phyloP scores from a whole-genome alignment of 176 grass and related monocot genomes.

The Cenchrus purpureus region DNA sequence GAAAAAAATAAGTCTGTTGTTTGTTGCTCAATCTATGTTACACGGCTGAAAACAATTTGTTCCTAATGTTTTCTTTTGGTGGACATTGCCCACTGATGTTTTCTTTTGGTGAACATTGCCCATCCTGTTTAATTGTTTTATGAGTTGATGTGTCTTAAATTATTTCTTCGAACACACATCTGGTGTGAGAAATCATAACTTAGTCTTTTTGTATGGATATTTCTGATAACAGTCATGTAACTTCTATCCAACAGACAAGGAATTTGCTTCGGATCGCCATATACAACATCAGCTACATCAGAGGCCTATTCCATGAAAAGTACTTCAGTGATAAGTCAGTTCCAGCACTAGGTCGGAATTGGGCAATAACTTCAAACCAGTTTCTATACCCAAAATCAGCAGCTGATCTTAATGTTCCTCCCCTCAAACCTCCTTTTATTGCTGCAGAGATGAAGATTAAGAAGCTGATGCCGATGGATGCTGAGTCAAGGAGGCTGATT shows the following conservation, averaged over 20 bases:
- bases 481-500: slow-evolving; percentile 84
- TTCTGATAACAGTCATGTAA: slow-evolving; percentile 21
- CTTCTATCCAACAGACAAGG: slow-evolving; percentile 72
- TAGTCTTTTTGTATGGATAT: not conserved
- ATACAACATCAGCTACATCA: slow-evolving; percentile 99
- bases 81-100: not conserved
- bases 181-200: not conserved
- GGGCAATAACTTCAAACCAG: slow-evolving; percentile 6
- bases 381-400: slow-evolving; percentile 25
- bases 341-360: slow-evolving; percentile 79
- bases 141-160: slow-evolving; percentile 5
- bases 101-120: slow-evolving; percentile 3
- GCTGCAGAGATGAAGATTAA: slow-evolving; percentile 98
- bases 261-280: slow-evolving; percentile 98
- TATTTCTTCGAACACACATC: slow-evolving; percentile 5
- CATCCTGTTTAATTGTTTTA: slow-evolving; percentile 5
- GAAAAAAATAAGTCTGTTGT: not conserved
- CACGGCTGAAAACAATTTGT: not conserved
- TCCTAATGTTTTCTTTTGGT: not conserved
- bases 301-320: slow-evolving; percentile 95
- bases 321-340: slow-evolving; percentile 99
- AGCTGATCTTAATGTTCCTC: not conserved
- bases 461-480: slow-evolving; percentile 98
- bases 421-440: slow-evolving; percentile 22
- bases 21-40: not conserved